Conservation (phyloP, 2,329 filamentous ascomycete genomes). For the Curvularia lunata region DNA sequence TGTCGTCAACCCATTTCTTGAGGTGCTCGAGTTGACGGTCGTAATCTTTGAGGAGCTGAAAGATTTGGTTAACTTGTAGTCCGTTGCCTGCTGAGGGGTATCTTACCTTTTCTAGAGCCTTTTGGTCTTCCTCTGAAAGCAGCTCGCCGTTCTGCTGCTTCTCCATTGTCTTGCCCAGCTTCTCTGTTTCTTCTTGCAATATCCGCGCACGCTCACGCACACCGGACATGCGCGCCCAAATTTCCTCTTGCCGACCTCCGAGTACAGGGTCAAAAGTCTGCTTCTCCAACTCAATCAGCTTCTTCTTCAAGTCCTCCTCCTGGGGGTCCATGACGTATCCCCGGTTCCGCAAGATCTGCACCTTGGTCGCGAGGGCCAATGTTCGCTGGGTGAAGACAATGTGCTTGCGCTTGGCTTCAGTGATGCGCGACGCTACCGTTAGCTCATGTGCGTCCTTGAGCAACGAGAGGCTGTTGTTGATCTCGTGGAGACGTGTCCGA, state of each 20-base stretch:
- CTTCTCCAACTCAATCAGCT: constrained; percentile 72
- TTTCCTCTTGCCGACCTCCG: constrained; percentile 78
- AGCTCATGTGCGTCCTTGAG: constrained; percentile 80
- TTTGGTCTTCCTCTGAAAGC: constrained; percentile 72
- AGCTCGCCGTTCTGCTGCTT: constrained; percentile 56
- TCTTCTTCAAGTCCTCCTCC: constrained; percentile 78
- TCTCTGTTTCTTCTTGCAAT: constrained; percentile 76
- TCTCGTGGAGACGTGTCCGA: constrained; percentile 76
- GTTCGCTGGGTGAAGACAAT: constrained; percentile 74
- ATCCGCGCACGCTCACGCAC: constrained; percentile 74
- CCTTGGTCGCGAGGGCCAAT: constrained; percentile 75
- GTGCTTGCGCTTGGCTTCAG: constrained; percentile 75
- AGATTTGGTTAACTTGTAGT: constrained; percentile 23
- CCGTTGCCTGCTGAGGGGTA: background rate
- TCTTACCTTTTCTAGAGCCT: constrained; percentile 75
- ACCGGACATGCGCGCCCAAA: constrained; percentile 81
- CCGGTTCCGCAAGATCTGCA: constrained; percentile 79
- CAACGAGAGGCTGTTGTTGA: constrained; percentile 74
- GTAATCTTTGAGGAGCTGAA: constrained; percentile 78
- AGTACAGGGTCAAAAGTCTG: constrained; percentile 76
- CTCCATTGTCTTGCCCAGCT: constrained; percentile 59
- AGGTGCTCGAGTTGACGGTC: constrained; percentile 79
- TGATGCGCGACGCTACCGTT: constrained; percentile 73
- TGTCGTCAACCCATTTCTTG: constrained; percentile 67
- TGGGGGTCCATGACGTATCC: constrained; percentile 81